Percentiles rank a stretch among this genome's conserved stretches.
phyloP scores from a whole-genome alignment of 768 basidiomycete species.

The Neoboletus subvelutipes region DNA sequence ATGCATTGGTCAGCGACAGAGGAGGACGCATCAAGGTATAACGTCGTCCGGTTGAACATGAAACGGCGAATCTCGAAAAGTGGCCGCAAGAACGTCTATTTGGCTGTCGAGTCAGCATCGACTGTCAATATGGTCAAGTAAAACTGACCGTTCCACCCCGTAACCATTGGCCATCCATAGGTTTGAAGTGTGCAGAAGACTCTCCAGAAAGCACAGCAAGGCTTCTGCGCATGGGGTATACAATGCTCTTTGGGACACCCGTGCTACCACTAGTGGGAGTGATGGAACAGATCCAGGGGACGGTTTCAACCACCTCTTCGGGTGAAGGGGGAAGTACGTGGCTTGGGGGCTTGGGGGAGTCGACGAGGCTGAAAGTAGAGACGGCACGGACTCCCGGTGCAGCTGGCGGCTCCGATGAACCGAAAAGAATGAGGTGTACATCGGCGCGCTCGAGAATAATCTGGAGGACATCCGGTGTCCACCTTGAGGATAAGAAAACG shows the following conservation, averaged over 20 bases:
- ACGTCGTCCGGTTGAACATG: constrained; percentile 18
- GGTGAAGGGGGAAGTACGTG: constrained; percentile 13
- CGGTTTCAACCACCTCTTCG: constrained; percentile 15
- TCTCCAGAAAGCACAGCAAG: constrained; percentile 15
- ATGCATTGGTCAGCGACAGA: constrained; percentile 12
- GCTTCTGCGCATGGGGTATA: constrained; percentile 16
- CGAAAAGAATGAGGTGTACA: constrained; percentile 25
- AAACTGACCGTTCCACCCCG: constrained; percentile 13
- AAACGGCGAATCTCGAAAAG: constrained; percentile 20
- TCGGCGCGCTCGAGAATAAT: constrained; percentile 22
- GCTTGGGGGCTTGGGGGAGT: constrained; percentile 7
- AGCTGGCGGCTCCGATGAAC: constrained; percentile 12
- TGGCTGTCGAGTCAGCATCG: neutral
- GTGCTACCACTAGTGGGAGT: constrained; percentile 28
- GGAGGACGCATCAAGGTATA: constrained; percentile 10
- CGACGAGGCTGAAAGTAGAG: constrained; percentile 22
- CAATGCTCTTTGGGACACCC: constrained; percentile 17
- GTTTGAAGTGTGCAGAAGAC: constrained; percentile 7
- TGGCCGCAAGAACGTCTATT: constrained; percentile 15
- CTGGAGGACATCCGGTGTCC: constrained; percentile 25
- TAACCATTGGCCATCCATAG: constrained; percentile 18
- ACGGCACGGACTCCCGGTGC: constrained; percentile 10
- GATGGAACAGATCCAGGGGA: constrained; percentile 13
- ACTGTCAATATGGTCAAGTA: neutral
- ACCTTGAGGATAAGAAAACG: constrained; percentile 26